These are phyloP conservation scores for Sporothrix dimorphospora DNA, from an alignment of 2,329 filamentous ascomycete species.

Conservation along the genomic window DNA sequence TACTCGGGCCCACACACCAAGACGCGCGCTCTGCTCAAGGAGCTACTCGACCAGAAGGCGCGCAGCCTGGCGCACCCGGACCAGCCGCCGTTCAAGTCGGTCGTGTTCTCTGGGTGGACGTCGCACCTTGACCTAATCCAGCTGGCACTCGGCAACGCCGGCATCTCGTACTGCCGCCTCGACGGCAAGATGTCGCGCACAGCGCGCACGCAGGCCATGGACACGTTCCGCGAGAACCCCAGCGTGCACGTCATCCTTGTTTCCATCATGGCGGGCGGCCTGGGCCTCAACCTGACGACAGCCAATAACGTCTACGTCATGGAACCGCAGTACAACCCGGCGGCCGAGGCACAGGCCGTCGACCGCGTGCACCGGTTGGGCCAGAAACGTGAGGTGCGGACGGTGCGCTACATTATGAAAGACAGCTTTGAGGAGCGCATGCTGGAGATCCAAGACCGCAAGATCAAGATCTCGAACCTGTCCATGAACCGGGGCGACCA, in stretches of 20 bases:
- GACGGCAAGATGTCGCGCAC: conserved; percentile 85
- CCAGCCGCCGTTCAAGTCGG: conserved; percentile 82
- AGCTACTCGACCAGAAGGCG: conserved; percentile 66
- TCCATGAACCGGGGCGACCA: conserved; percentile 41
- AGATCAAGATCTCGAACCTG: conserved; percentile 85
- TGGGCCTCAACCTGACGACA: conserved; percentile 87
- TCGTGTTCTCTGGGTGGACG: conserved; percentile 97
- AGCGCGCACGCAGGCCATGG: conserved; percentile 74
- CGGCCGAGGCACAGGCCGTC: conserved; percentile 89
- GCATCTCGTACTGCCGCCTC: conserved; percentile 75
- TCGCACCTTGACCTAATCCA: conserved; percentile 91
- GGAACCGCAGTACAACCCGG: conserved; percentile 98
- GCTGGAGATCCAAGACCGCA: conserved; percentile 85
- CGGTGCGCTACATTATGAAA: conserved; percentile 86
- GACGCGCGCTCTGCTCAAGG: conserved; percentile 78
- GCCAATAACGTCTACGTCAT: conserved; percentile 92
- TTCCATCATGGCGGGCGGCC: conserved; percentile 87
- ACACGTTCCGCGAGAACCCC: conserved; percentile 73
- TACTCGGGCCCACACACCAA: conserved; percentile 93
- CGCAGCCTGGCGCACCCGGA: conserved; percentile 64
- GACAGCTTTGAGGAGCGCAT: conserved; percentile 95
- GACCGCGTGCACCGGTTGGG: conserved; percentile 91
- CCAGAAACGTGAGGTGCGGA: conserved; percentile 86
- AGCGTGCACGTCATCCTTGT: conserved; percentile 80
- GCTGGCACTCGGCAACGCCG: conserved; percentile 69